Percentiles rank a stretch among this genome's conserved stretches.
phyloP scores from a whole-genome alignment of 176 grass and related monocot genomes.

The Hsuehochloa calcarea region DNA sequence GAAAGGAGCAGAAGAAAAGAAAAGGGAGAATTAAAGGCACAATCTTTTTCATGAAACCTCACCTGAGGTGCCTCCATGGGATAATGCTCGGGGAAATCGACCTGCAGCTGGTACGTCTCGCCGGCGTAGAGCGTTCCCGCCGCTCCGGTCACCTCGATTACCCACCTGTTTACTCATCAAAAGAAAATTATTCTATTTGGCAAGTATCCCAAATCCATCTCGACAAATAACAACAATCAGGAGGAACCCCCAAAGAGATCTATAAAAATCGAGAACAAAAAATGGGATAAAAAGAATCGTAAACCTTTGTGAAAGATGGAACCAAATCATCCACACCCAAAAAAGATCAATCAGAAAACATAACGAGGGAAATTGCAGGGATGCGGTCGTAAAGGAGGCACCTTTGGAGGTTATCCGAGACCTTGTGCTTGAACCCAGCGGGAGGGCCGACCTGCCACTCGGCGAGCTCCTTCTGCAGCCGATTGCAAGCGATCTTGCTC shows the following conservation, averaged over 20 bases:
- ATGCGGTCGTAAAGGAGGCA: constrained; percentile 10
- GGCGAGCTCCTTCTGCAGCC: constrained; percentile 86
- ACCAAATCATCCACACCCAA: neutral
- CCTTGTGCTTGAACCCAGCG: constrained; percentile 75
- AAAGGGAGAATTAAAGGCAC: neutral
- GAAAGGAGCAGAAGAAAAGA: neutral
- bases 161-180: constrained; percentile 53
- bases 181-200: neutral
- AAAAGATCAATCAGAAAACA: neutral
- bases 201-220: neutral
- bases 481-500: constrained; percentile 98
- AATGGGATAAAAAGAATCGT: neutral
- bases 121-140: constrained; percentile 72
- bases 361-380: neutral
- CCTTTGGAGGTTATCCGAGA: constrained; percentile 90
- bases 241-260: neutral
- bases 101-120: constrained; percentile 86
- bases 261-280: constrained; percentile 4
- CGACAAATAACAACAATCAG: neutral
- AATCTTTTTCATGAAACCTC: neutral
- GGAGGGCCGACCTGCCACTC: constrained; percentile 87
- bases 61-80: constrained; percentile 98
- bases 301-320: neutral
- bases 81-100: constrained; percentile 97
- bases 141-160: constrained; percentile 82